Evolutionary conservation across 805 yeast genomes (phyloP), one percentile per base, ranked within the genome.

Genomic region (Yarrowia sp.): DNA sequence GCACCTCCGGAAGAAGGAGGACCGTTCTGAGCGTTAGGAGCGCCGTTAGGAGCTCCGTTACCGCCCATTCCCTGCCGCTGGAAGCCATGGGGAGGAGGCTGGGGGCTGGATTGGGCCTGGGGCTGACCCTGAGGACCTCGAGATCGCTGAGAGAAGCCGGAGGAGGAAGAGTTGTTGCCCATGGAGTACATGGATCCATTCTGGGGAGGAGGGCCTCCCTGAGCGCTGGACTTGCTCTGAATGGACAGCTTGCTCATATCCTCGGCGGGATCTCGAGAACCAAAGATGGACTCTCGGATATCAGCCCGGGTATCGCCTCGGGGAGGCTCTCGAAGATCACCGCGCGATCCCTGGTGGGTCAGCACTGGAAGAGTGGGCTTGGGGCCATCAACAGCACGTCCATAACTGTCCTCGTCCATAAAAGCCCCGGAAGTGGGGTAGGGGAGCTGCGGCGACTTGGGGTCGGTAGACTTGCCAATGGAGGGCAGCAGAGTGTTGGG

Each of bases 401-500:
- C 51, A 43, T 50, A 36, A 28, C 39, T 44, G 14, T 48, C 45
- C 18, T 48, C 66, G 33, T 64, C 62, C 35, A 42, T 39, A 41
- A 36, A 38, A 18, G 17, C 48, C 13, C 51, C 53, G 11, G 66
- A 32, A 18, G 51, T 43, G 13, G 66, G 67, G 42, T 50, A 57
- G n/a, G 57, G 51, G 35, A 62, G 51, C 41, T 67, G 64, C 15
- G 72, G 71, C n/a, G 73, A 61, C 35, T 68, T 50, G 14, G 74
- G 75, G 61, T 69, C 67, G 1, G 73, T 70, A 14, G 65, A 44
- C 22, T 61, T 66, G 39, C 69, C 70, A 17, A 71, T 67, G 15
- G 66, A 65, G 18, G 69, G 66, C 44, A 72, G 65, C 57, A 72
- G 66, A 17, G 72, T 70, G 64, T 73, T 72, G 61, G 75, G 76